Evolutionary conservation across 441 rosid species (phyloP).

Genomic region (Erodium texanum): DNA sequence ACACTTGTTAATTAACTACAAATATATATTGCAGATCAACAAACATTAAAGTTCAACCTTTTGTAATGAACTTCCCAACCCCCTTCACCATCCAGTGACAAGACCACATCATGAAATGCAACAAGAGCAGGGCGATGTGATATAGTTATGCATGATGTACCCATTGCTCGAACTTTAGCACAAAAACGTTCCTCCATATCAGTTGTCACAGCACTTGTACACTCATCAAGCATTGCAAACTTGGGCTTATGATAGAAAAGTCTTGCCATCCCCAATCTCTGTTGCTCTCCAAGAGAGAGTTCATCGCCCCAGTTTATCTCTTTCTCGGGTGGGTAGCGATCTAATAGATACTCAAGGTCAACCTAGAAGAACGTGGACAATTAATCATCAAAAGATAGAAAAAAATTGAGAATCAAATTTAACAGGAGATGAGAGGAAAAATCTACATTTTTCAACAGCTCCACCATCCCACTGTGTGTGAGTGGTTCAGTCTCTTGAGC

Average conservation of each 20-base stretch:
- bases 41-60: conserved; percentile 43
- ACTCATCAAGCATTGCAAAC: conserved; percentile 99
- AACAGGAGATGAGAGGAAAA: conserved; percentile 18
- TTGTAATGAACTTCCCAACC: conserved; percentile 79
- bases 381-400: conserved; percentile 4
- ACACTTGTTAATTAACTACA: conserved; percentile 9
- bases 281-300: conserved; percentile 98
- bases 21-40: conserved; percentile 10
- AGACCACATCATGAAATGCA: conserved; percentile 95
- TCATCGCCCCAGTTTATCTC: conserved; percentile 99
- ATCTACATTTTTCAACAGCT: conserved; percentile 78
- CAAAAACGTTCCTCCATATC: conserved; percentile 99
- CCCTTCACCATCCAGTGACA: conserved; percentile 99
- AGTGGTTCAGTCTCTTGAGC: conserved; percentile 67
- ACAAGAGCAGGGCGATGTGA: conserved; percentile 99
- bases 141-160: conserved; percentile 99
- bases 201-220: conserved; percentile 99
- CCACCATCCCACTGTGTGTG: conserved; percentile 73
- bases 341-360: conserved; percentile 89
- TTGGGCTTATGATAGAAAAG: conserved; percentile 96
- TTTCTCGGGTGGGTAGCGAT: conserved; percentile 79
- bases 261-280: conserved; percentile 99
- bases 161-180: conserved; percentile 94
- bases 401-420: conserved; percentile 1
- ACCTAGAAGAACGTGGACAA: conserved; percentile 44